phyloP scores from a whole-genome alignment of 768 basidiomycete genomes.

The Suillus decipiens region DNA sequence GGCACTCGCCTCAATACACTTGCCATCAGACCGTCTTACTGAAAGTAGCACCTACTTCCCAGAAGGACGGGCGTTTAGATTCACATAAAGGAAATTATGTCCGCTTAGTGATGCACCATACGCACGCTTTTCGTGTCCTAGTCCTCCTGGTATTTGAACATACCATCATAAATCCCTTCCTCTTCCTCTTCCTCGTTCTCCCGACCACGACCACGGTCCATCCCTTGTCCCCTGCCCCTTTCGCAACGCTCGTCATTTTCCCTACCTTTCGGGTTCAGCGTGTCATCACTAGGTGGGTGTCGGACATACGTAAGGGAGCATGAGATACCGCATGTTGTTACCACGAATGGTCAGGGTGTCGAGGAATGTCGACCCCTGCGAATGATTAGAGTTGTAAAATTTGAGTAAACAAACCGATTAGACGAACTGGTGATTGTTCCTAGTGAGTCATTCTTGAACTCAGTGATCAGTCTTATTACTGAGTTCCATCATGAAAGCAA shows the following conservation, averaged over 20 bases:
- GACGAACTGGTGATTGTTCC: constrained; percentile 92
- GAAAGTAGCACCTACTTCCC: neutral
- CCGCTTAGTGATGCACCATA: neutral
- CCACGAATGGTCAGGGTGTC: constrained; percentile 94
- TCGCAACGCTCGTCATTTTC: constrained; percentile 86
- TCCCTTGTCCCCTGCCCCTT: constrained; percentile 54
- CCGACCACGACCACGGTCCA: constrained; percentile 55
- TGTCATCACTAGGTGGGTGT: constrained; percentile 96
- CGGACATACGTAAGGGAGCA: constrained; percentile 98
- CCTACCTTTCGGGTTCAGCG: constrained; percentile 91
- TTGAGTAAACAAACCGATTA: neutral
- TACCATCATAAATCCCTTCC: constrained; percentile 40
- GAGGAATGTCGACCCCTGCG: constrained; percentile 84
- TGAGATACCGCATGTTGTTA: constrained; percentile 95
- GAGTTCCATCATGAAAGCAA: constrained; percentile 81
- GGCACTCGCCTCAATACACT: neutral
- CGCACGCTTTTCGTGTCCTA: neutral
- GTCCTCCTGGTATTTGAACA: neutral
- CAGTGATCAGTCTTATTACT: constrained; percentile 98
- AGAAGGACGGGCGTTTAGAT: neutral
- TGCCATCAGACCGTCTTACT: neutral
- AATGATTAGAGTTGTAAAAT: constrained; percentile 12
- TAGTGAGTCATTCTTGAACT: constrained; percentile 95
- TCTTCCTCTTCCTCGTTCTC: constrained; percentile 46
- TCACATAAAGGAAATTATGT: neutral